Base-by-base conservation (phyloP, 768 basidiomycete species). In the Austroboletus festivus region DNA sequence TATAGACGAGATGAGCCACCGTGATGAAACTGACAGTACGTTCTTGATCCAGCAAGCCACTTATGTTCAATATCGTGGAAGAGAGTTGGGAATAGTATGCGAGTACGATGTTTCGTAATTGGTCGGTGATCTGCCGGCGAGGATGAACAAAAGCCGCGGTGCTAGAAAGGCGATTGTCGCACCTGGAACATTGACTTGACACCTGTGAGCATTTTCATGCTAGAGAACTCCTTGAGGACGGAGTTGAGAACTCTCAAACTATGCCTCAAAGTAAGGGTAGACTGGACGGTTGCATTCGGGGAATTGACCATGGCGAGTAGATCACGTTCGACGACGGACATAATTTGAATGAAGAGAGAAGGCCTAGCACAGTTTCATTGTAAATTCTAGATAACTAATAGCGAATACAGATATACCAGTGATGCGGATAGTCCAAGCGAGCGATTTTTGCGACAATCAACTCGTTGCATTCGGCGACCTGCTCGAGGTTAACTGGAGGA, bases 401-500 rank as follows among this genome's bases (percentile, higher is more conserved):
- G 35, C 30, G 19, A 44, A 30, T 23, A 10, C 21, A 42, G 31
- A 63, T 72, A 50, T 61, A 86, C 92, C 92, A 94, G 33, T 74
- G 74, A 26, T 59, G 67, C 9, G 89, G 88, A 63, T 80, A 92
- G 58, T 95, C 93, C 19, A 76, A 63, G 26, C 93, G 80, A 7
- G 89, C 85, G 44, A 93, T 79, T 62, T 85, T 93, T 12, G 82
- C 74, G 9, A 90, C 75, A 21, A 89, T 81, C 24, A 86, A 60
- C 52, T 87, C 78, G 52, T 93, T 89, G 60, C 82, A 89, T 47
- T 85, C 77, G 16, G 87, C 81, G 50, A 94, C 85, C 92, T 62
- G 47, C 20, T 42, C 6, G 34, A 50, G 35, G 15, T 59, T 30
- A 49, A 43, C 26, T 20, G 47, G 38, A 44, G 4, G 33, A 5